phyloP scores from a whole-genome alignment of 345 rosid species.

The Linum lewisii region DNA sequence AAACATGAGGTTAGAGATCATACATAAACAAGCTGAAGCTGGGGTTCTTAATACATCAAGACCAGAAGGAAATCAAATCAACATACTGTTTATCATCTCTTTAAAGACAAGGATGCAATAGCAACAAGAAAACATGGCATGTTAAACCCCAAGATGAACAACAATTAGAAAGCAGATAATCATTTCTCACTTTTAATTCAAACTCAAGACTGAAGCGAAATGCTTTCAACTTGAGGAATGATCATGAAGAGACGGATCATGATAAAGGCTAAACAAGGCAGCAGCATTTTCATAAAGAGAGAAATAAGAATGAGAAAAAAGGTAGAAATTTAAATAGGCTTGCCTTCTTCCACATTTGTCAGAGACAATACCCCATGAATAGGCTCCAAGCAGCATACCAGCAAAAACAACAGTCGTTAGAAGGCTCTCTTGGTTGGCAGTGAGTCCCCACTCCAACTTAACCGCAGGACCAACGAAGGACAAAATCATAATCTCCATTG shows the following conservation, averaged over 20 bases:
- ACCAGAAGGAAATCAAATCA: not conserved
- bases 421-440: conserved; percentile 29
- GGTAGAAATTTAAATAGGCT: no score
- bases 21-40: not conserved
- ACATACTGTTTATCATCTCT: no score
- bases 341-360: conserved; percentile 39
- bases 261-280: not conserved
- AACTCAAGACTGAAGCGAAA: no score
- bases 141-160: not conserved
- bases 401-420: conserved; percentile 32
- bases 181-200: not conserved
- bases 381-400: conserved; percentile 45
- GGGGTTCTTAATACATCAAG: not conserved
- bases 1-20: not conserved
- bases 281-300: not conserved
- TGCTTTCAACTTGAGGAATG: not conserved
- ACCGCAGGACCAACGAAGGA: conserved; percentile 39
- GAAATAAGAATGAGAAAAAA: not conserved
- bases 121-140: not conserved
- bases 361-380: conserved; percentile 37
- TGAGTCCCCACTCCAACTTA: conserved; percentile 33
- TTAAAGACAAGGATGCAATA: not conserved
- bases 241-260: not conserved
- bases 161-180: not conserved
- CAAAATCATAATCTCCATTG: conserved; percentile 46